Base-by-base conservation (phyloP, 306 rosid genomes). In the Begonia loranthoides region DNA sequence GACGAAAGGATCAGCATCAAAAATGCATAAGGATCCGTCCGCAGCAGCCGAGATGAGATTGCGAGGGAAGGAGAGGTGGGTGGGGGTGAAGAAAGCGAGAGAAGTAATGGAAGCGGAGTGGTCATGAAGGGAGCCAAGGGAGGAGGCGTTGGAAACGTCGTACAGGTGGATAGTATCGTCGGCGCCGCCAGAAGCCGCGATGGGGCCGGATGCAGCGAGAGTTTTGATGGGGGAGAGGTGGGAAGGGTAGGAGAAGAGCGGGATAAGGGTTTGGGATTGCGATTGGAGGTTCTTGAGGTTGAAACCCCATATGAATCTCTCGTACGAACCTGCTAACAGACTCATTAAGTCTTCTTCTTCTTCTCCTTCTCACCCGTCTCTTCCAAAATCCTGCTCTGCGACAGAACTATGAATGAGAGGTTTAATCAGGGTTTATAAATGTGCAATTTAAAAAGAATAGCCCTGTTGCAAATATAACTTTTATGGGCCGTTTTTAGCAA, bases 101-200 rank as follows among this genome's bases (percentile, higher is more conserved):
- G 90, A 59, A 36, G 94, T 89, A 64, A 89, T 60, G 36, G 95
- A 60, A 57, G 94, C 74, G 36, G 90, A 68, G 76, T 84, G 87
- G 16, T 79, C 76, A 51, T 68, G 66, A 56, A 82, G 95, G 43
- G 95, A 85, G 6, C 97, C 97, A 36, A 89, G 73, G 71, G 89
- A 82, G 60, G 94, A 57, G 51, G 87, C 51, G 28, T 73, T 13
- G 41, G 79, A 41, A 56, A 89, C 79, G 54, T 89, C 66, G 71
- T 89, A 89, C 70, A 89, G 80, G 22, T 89, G 95, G 69, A 85
- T 75, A 33, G 85, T 82, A 68, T 89, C 95, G 54, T 89, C 95
- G 28, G 78, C 36, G 51, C 95, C 95, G 2, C 97, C 97, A 51
- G 97, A 84, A 24, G 97, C 97, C 0, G 84, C 97, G 45, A 75